Evolutionary conservation across 2,329 filamentous ascomycete species (phyloP).

Genomic region (Neofusicoccum laricinum): DNA sequence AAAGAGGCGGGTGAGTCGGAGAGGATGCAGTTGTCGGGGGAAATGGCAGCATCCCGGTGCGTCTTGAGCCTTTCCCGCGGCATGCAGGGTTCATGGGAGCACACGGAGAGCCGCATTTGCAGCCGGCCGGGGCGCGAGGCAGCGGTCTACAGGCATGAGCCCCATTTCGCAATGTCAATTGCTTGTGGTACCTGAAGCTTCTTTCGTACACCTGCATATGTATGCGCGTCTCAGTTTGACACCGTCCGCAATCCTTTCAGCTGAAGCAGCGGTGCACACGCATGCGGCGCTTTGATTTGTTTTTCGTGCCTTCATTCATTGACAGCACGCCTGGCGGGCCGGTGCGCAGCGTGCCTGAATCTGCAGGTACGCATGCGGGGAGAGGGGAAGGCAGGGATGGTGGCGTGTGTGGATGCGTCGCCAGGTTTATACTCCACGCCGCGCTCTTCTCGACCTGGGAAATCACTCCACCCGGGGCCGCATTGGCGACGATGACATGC

Average conservation of each 20-base stretch:
- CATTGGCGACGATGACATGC: constrained; percentile 7
- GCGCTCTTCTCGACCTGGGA: neutral
- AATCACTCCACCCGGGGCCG: neutral
- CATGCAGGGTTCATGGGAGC: constrained; percentile 8
- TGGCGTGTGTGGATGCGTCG: neutral
- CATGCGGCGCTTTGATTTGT: constrained; percentile 7
- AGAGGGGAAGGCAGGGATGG: constrained; percentile 4
- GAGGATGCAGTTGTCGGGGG: neutral
- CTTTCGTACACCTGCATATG: constrained; percentile 11
- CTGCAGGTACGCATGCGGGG: constrained; percentile 12
- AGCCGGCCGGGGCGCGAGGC: neutral
- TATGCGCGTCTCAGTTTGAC: constrained; percentile 1
- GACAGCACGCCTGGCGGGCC: neutral
- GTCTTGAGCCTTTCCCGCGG: neutral
- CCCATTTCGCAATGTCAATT: constrained; percentile 10
- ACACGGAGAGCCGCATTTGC: constrained; percentile 10
- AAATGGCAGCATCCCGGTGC: neutral
- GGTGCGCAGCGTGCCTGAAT: neutral
- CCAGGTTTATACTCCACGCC: constrained; percentile 4
- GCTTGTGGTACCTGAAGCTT: neutral
- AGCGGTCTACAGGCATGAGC: constrained; percentile 9
- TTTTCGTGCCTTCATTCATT: neutral
- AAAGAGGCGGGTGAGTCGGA: neutral
- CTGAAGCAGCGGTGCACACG: neutral
- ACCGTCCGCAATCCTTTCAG: neutral